phyloP scores from a whole-genome alignment of 306 rosid species.

The Pachyrhizus erosus region DNA sequence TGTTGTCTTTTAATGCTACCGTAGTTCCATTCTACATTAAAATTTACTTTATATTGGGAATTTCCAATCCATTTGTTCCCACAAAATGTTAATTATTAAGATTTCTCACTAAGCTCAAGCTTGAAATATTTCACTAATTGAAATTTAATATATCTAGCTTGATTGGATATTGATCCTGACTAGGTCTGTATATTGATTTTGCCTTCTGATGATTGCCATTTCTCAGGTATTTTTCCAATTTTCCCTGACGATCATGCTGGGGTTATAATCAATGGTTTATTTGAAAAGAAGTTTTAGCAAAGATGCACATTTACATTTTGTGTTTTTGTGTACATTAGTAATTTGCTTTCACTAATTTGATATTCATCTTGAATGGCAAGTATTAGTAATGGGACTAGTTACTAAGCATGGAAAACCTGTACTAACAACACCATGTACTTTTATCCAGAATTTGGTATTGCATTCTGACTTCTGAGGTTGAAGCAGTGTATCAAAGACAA shows the following conservation, averaged over 20 bases:
- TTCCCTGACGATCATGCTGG: neutral
- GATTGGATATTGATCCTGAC: neutral
- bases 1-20: neutral
- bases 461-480: conserved; percentile 32
- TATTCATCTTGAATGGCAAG: conserved; percentile 6
- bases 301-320: neutral
- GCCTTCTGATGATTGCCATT: neutral
- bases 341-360: neutral
- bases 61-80: neutral
- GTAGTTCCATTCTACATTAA: neutral
- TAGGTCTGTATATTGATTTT: neutral
- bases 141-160: neutral
- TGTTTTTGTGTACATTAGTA: neutral
- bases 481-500: conserved; percentile 16
- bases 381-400: conserved; percentile 1
- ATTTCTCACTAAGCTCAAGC: neutral
- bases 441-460: conserved; percentile 31
- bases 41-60: neutral
- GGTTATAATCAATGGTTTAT: neutral
- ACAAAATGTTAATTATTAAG: neutral
- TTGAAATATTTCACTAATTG: neutral
- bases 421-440: neutral
- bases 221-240: neutral
- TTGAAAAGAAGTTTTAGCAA: neutral
- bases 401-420: neutral